phyloP scores from a whole-genome alignment of 169 alveolate genomes.

The Amoebophrya sp. region DNA sequence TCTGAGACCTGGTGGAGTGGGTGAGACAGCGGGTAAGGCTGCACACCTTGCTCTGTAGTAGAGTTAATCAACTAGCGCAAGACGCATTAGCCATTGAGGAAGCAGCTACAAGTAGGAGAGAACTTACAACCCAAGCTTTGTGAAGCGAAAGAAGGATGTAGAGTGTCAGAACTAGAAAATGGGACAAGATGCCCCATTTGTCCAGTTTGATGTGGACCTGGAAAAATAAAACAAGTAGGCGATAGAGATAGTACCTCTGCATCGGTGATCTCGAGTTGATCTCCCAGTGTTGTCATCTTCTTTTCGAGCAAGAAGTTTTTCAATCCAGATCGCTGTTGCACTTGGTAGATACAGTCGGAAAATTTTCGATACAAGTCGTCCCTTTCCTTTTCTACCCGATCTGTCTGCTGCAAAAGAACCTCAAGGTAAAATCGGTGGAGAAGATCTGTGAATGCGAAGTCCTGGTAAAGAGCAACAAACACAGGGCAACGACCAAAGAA shows the following conservation, averaged over 20 bases:
- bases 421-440: not conserved
- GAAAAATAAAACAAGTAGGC: no score
- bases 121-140: no score
- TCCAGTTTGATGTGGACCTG: no score
- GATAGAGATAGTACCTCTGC: not conserved
- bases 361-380: constrained; percentile 44
- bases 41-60: no score
- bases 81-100: no score
- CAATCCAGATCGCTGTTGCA: constrained; percentile 45
- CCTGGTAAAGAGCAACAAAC: not conserved
- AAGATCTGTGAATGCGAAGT: not conserved
- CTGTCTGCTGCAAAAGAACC: constrained; percentile 48
- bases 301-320: constrained; percentile 48
- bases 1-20: not conserved
- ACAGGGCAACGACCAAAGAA: no score
- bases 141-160: no score
- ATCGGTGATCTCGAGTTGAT: not conserved
- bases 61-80: no score
- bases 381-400: constrained; percentile 30
- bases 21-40: no score
- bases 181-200: no score
- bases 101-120: no score
- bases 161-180: no score
- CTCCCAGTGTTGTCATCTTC: constrained; percentile 43
- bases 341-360: constrained; percentile 41